Evolutionary conservation across 139 green algal genomes (phyloP).

Genomic region (Micractinium conductrix): DNA sequence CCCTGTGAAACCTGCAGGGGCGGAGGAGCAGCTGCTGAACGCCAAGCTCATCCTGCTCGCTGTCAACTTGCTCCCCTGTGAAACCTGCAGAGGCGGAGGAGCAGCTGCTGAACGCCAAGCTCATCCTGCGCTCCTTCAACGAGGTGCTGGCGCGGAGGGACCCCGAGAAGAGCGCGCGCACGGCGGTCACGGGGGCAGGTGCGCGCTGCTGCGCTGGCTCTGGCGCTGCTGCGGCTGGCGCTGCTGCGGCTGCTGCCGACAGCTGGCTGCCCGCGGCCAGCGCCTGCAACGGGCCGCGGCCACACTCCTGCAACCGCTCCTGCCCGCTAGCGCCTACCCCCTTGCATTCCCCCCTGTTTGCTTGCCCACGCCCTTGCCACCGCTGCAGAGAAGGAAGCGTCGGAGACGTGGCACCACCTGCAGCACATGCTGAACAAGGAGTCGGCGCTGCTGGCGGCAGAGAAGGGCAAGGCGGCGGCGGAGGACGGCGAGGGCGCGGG

Average conservation of each 20-base stretch:
- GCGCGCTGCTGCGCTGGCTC: not conserved
- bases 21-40: slow-evolving; percentile 33
- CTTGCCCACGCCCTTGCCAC: not conserved
- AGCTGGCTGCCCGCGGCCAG: not conserved
- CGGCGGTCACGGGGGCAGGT: slow-evolving; percentile 7
- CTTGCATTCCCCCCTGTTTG: not conserved
- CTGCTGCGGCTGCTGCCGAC: too few relatives aligned
- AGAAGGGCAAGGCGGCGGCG: slow-evolving; percentile 18
- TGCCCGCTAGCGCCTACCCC: not conserved
- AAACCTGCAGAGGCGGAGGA: slow-evolving; percentile 24
- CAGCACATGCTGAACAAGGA: slow-evolving; percentile 42
- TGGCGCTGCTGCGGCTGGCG: too few relatives aligned
- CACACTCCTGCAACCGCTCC: too few relatives aligned
- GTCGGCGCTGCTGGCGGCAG: slow-evolving; percentile 18
- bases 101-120: slow-evolving; percentile 42
- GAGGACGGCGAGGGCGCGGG: not conserved
- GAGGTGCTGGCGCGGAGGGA: not conserved
- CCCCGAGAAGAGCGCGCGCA: slow-evolving; percentile 2
- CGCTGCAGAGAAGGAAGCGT: slow-evolving; percentile 31
- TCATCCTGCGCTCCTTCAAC: slow-evolving; percentile 38
- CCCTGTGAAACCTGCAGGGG: not conserved
- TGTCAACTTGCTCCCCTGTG: not conserved
- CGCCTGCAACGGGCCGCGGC: too few relatives aligned
- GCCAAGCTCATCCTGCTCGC: slow-evolving; percentile 18
- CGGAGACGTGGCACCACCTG: slow-evolving; percentile 32